These are phyloP conservation scores for Nigrospora oryzae DNA, from an alignment of 2,329 filamentous ascomycete genomes.

Conservation along the genomic window DNA sequence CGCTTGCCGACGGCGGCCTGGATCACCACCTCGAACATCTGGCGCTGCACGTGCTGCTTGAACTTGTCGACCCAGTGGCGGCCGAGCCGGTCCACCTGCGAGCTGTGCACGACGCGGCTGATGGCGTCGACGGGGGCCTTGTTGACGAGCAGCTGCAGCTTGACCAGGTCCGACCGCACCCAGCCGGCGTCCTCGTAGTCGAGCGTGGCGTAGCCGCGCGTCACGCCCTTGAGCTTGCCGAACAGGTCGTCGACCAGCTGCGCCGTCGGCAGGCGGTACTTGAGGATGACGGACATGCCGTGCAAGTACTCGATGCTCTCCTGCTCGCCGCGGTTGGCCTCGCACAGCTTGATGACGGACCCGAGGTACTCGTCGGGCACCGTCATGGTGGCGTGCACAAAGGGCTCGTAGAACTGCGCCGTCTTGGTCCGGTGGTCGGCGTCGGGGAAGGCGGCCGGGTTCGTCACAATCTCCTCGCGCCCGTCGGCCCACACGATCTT, in stretches of 20 bases:
- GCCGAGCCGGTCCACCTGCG: slow-evolving; percentile 73
- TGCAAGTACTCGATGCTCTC: slow-evolving; percentile 87
- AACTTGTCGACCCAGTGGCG: slow-evolving; percentile 90
- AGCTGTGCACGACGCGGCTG: slow-evolving; percentile 76
- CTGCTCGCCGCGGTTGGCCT: slow-evolving; percentile 80
- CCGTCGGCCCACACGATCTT: slow-evolving; percentile 75
- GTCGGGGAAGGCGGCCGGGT: slow-evolving; percentile 83
- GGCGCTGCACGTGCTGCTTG: slow-evolving; percentile 90
- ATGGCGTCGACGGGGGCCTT: slow-evolving; percentile 90
- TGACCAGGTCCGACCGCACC: slow-evolving; percentile 70
- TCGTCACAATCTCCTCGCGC: slow-evolving; percentile 70
- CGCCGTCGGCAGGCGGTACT: slow-evolving; percentile 80
- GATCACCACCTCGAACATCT: slow-evolving; percentile 96
- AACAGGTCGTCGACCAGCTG: slow-evolving; percentile 96
- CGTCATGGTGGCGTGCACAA: slow-evolving; percentile 68
- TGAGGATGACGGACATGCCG: slow-evolving; percentile 83
- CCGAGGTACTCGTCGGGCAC: slow-evolving; percentile 91
- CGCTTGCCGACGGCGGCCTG: slow-evolving; percentile 78
- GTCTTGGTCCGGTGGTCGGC: slow-evolving; percentile 38
- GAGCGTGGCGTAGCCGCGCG: slow-evolving; percentile 90
- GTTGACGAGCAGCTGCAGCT: slow-evolving; percentile 90
- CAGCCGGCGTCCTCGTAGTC: slow-evolving; percentile 97
- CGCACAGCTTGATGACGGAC: slow-evolving; percentile 90
- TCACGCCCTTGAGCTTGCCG: slow-evolving; percentile 86
- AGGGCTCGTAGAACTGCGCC: slow-evolving; percentile 43